phyloP scores from a whole-genome alignment of 805 yeast genomes.

The Pichia sporocuriosa region DNA sequence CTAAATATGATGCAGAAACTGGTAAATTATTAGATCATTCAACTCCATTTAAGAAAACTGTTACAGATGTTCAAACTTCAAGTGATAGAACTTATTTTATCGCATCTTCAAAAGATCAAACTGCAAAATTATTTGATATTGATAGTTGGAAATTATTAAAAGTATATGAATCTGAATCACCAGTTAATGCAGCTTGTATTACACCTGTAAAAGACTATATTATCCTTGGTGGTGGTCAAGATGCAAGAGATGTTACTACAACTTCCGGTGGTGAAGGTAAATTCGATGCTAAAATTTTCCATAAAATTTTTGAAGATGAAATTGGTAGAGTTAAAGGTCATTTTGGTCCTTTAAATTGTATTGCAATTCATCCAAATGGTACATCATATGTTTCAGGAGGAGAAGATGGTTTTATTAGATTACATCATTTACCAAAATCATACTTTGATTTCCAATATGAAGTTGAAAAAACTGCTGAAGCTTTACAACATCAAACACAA shows the following conservation, averaged over 20 bases:
- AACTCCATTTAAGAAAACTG: constrained; percentile 65
- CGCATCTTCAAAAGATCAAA: constrained; percentile 88
- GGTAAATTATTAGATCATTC: constrained; percentile 60
- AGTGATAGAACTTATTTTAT: constrained; percentile 84
- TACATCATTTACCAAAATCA: constrained; percentile 87
- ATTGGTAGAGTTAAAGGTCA: constrained; percentile 97
- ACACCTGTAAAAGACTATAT: constrained; percentile 91
- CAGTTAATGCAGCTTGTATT: constrained; percentile 90
- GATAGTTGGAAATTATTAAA: constrained; percentile 68
- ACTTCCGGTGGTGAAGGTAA: constrained; percentile 90
- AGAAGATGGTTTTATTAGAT: constrained; percentile 95
- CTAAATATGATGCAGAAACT: constrained; percentile 70
- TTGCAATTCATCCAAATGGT: constrained; percentile 93
- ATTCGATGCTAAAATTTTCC: constrained; percentile 93
- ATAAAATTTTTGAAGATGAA: constrained; percentile 91
- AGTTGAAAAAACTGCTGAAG: constrained; percentile 73
- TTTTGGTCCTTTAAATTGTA: constrained; percentile 94
- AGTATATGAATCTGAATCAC: constrained; percentile 80
- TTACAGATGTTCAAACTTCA: constrained; percentile 88
- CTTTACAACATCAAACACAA: constrained; percentile 2
- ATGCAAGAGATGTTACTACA: constrained; percentile 97
- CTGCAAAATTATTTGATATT: constrained; percentile 70
- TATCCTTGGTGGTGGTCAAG: constrained; percentile 98
- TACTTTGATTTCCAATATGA: constrained; percentile 92
- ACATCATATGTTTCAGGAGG: constrained; percentile 94